Conservation (phyloP, 202 grass and related monocot species). For the Panicum virgatum region DNA sequence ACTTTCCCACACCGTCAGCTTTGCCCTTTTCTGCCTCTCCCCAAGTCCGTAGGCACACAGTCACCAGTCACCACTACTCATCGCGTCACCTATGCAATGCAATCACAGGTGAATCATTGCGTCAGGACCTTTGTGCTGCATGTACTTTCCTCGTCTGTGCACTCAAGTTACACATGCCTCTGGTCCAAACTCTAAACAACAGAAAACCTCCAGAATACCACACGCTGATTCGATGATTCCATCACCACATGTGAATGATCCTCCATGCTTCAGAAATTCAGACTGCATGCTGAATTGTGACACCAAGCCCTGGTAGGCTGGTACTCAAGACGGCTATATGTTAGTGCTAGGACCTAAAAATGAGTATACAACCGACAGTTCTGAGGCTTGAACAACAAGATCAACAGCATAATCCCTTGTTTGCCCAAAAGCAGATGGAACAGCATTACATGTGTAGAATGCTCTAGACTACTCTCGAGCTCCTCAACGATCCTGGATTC, state of each 20-base stretch:
- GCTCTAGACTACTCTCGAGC: background rate
- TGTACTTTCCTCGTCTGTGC: background rate
- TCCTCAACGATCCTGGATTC: slow-evolving; percentile 14
- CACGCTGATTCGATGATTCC: background rate
- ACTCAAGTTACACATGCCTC: background rate
- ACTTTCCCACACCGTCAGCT: background rate
- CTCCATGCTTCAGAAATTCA: background rate
- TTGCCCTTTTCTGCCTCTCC: background rate
- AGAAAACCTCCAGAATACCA: background rate
- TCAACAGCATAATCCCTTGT: background rate
- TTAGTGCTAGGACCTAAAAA: background rate
- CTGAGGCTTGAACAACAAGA: background rate
- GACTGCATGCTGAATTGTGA: background rate
- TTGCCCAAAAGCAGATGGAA: background rate
- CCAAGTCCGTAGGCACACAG: background rate
- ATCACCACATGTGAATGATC: background rate
- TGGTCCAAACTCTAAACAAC: background rate
- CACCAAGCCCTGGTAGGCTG: background rate
- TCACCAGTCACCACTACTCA: background rate
- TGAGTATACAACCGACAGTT: background rate
- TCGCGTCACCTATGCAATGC: background rate
- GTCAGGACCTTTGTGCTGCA: slow-evolving; percentile 21
- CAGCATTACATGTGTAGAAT: background rate
- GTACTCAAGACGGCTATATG: background rate
- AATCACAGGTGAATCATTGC: slow-evolving; percentile 42